Evolutionary conservation across 108 stramenopile genomes (phyloP).

Genomic region (Schizochytrium sp.): DNA sequence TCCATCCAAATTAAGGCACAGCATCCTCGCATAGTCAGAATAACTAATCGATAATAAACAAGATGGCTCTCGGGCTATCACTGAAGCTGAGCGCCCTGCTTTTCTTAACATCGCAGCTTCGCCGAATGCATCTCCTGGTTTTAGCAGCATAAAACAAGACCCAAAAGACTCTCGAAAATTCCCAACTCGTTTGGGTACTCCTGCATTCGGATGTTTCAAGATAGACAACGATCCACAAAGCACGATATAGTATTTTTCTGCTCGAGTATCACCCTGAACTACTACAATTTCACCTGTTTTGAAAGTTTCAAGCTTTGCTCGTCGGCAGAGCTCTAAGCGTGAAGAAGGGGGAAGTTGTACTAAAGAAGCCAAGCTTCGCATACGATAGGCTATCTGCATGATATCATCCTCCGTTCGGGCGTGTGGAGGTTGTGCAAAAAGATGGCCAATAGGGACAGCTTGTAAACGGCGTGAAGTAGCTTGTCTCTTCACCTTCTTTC

Average conservation of each 20-base stretch:
- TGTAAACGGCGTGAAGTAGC: neutral
- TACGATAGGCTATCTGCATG: neutral
- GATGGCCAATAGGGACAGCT: neutral
- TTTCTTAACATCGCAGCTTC: constrained; percentile 9
- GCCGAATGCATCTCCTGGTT: neutral
- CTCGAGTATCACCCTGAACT: constrained; percentile 16
- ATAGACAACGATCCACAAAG: constrained; percentile 21
- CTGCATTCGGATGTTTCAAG: neutral
- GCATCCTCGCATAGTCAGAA: constrained; percentile 36
- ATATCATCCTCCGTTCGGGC: neutral
- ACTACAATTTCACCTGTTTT: neutral
- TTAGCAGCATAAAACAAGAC: neutral
- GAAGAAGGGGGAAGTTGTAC: neutral
- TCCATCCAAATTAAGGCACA: neutral
- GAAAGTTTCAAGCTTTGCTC: neutral
- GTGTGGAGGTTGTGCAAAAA: neutral
- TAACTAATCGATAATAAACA: constrained; percentile 3
- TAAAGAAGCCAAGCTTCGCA: neutral
- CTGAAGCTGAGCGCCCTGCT: constrained; percentile 14
- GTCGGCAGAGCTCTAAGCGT: constrained; percentile 19
- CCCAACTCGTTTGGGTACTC: neutral
- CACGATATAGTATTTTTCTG: constrained; percentile 45
- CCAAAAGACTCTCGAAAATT: neutral
- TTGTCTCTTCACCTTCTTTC: neutral
- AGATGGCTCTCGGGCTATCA: constrained; percentile 34